These are phyloP conservation scores for Camelina sativa DNA, from an alignment of 345 rosid genomes.

Conservation along the genomic window DNA sequence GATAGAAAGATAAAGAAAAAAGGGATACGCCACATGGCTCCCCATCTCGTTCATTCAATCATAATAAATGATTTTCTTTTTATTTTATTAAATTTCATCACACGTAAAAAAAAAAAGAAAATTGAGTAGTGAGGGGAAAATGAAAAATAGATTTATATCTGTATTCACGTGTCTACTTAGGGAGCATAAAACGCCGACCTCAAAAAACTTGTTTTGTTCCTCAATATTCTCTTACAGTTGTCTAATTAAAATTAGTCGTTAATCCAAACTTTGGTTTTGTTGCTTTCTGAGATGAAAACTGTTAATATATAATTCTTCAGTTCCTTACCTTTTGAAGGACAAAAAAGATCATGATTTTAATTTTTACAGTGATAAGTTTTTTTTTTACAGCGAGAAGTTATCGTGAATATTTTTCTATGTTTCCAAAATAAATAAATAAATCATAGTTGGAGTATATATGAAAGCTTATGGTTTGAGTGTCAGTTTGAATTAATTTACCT, in stretches of 20 bases:
- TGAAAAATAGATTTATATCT: conserved; percentile 11
- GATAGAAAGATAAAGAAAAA: conserved; percentile 30
- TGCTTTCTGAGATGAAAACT: neutral
- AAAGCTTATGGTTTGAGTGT: too few species aligned
- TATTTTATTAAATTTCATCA: neutral
- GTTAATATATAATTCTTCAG: neutral
- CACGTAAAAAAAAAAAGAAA: neutral
- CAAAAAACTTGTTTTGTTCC: conserved; percentile 19
- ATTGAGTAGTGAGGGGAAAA: conserved; percentile 6
- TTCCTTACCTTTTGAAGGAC: conserved; percentile 1
- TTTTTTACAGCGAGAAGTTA: neutral
- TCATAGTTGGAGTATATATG: neutral
- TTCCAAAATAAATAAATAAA: conserved; percentile 9
- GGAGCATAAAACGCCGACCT: conserved; percentile 25
- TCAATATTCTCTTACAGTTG: conserved; percentile 14
- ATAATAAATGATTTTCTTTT: conserved; percentile 9
- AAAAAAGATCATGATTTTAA: neutral
- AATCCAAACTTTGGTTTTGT: conserved; percentile 9
- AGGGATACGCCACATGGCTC: conserved; percentile 44
- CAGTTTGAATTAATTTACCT: too few species aligned
- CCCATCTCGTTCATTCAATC: conserved; percentile 31
- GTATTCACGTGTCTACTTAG: conserved; percentile 36
- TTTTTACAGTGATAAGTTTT: neutral
- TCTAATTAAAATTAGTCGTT: conserved; percentile 4
- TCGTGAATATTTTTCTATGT: neutral